Evolutionary conservation across 495 filamentous ascomycete genomes (phyloP), one percentile per base, ranked within the genome.

Genomic region (Mytilinidion resinicola): DNA sequence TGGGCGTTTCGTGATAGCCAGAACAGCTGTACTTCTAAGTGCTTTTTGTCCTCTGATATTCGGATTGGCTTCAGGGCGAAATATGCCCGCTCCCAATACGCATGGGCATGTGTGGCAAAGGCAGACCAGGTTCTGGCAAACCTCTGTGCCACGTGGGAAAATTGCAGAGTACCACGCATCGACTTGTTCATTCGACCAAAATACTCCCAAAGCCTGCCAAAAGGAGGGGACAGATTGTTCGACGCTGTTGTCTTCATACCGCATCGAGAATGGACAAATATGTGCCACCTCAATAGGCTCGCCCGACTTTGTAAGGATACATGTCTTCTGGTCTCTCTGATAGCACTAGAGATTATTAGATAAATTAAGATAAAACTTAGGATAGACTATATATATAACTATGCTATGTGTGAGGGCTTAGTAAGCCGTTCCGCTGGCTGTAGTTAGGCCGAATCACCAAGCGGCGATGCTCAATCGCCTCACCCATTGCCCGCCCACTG

Each of bases 81-180:
- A 48, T 48, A 48, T 48, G 3, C 44, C 12, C n/a, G n/a, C n/a
- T 48, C 44, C 44, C 44, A 48, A 48, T 48, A 48, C 19, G 4
- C 44, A 48, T 48, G 44, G 17, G 14, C 44, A 21, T 48, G 44
- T 20, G 14, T 15, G 19, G 44, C 44, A n/a, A 48, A 48, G 19
- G 12, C 44, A 48, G 2, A 48, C 30, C 19, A 48, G 14, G 44
- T 48, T 48, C 3, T 48, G 19, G 19, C 44, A 48, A 20, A 48
- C 44, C 44, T 48, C 44, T 2, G 44, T 48, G 19, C 44, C 44
- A 3, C 19, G 12, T 20, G 44, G 44, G 44, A 48, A 48, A 20
- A 48, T 48, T 21, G 44, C 19, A 48, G 19, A 20, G 30, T 48
- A 19, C 44, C 44, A 48, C 1, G 44, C 44, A 48, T 48, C 44